Percentiles rank a stretch among this genome's conserved stretches.
These are phyloP conservation scores for Trichosanthes cucumerina DNA, from an alignment of 306 rosid genomes.

Conservation along the genomic window DNA sequence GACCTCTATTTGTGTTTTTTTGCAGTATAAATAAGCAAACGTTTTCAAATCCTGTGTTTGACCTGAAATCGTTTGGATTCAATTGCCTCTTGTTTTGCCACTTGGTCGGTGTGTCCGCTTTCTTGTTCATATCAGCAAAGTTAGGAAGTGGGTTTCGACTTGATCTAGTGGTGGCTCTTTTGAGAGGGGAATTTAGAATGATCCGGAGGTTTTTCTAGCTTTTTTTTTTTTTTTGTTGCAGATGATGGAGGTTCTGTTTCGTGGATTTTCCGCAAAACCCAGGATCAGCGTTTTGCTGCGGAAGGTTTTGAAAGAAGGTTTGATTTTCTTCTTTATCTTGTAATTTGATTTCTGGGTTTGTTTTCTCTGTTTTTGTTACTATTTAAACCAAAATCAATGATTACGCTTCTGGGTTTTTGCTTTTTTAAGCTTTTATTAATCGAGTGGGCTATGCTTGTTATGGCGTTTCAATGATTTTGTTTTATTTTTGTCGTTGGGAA, in stretches of 20 bases:
- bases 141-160: neutral
- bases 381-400: slow-evolving; percentile 2
- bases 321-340: slow-evolving; percentile 8
- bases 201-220: slow-evolving; percentile 20
- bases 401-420: slow-evolving; percentile 17
- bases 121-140: neutral
- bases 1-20: slow-evolving; percentile 2
- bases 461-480: slow-evolving; percentile 33
- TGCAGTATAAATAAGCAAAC: neutral
- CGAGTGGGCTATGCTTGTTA: slow-evolving; percentile 6
- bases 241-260: slow-evolving; percentile 24
- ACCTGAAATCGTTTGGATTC: slow-evolving; percentile 15
- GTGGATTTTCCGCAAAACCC: slow-evolving; percentile 23
- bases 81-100: neutral
- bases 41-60: slow-evolving; percentile 3
- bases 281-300: slow-evolving; percentile 16
- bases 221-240: slow-evolving; percentile 24
- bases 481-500: slow-evolving; percentile 15
- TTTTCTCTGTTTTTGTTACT: slow-evolving; percentile 4
- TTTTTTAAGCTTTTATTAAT: neutral
- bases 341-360: neutral
- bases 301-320: slow-evolving; percentile 35
- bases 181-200: slow-evolving; percentile 10
- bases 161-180: neutral
- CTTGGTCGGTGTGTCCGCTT: neutral